Percentiles rank a stretch among this genome's conserved stretches.
phyloP scores from a whole-genome alignment of 2,329 filamentous ascomycete species.

The Arthrinium phaeospermum region DNA sequence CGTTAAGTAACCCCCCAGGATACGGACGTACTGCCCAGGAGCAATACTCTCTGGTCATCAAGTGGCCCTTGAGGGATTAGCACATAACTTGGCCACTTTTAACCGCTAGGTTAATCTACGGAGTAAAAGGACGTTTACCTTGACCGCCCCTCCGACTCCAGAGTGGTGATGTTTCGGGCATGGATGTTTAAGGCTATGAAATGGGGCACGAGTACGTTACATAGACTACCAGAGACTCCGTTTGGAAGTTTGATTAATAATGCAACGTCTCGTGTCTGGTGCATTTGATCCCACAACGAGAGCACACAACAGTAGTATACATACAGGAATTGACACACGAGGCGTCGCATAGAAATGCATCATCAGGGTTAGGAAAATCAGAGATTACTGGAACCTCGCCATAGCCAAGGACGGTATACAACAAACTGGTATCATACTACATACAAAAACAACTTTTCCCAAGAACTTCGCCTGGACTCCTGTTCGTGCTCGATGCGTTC shows the following conservation, averaged over 20 bases:
- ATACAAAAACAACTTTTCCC: slow-evolving; percentile 5
- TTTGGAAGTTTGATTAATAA: neutral
- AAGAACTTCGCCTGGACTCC: neutral
- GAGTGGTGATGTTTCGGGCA: neutral
- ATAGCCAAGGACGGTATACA: neutral
- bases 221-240: neutral
- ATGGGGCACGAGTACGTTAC: neutral
- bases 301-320: neutral
- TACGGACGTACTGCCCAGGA: neutral
- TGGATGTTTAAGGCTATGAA: neutral
- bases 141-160: no score
- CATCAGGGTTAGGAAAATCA: neutral
- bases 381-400: neutral
- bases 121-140: neutral
- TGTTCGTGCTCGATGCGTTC: neutral
- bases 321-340: neutral
- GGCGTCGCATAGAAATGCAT: neutral
- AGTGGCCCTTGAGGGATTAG: neutral
- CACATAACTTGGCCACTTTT: neutral
- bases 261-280: neutral
- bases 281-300: neutral
- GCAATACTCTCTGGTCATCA: neutral
- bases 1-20: neutral
- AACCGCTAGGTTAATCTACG: neutral
- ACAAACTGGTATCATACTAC: slow-evolving; percentile 12